Evolutionary conservation across 306 rosid species (phyloP), one percentile per base, ranked within the genome.

Genomic region (Prunus salicina): DNA sequence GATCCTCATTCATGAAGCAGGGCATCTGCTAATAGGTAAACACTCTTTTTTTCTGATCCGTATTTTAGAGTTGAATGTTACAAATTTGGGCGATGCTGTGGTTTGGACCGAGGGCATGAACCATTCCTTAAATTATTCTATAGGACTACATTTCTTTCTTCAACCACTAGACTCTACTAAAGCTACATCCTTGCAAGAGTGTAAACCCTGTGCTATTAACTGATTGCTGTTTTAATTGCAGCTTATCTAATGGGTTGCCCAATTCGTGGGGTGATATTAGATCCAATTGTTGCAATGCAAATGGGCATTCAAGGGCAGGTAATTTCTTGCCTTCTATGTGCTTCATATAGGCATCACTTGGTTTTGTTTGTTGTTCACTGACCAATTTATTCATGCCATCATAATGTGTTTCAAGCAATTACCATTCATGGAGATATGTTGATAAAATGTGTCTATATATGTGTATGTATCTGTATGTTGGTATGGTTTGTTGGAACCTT

Each of bases 241-340:
- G 98, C 97, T 32, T 95, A 95, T 82, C 73, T 95, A 43, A 85
- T 95, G 97, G 98, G 98, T 64, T 92, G 98, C 80, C 96, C 98
- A 53, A 87, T 95, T 70, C 93, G 97, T 24, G 98, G 98, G 78
- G 97, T 95, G 80, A 88, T 95, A 85, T 77, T 92, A 82, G 96
- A 95, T 71, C 97, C 98, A 53, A 90, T 95, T 70, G 90, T 92
- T 83, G 98, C 98, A 20, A 79, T 95, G 90, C 97, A 95, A 86
- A 89, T 89, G 97, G 98, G 98, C 62, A 89, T 95, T 81, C 98
- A 92, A 84, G 98, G 97, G 60, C 97, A 95, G 97, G 97, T 94
- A 88, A 69, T 34, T 72, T 32, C 58, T 46, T 60, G 14, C 74
- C 67, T 72, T 72, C 57, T 79, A 6, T 84, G 63, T 76, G 65